phyloP scores from a whole-genome alignment of 2,329 filamentous ascomycete genomes.

The Elsinoe necatrix region DNA sequence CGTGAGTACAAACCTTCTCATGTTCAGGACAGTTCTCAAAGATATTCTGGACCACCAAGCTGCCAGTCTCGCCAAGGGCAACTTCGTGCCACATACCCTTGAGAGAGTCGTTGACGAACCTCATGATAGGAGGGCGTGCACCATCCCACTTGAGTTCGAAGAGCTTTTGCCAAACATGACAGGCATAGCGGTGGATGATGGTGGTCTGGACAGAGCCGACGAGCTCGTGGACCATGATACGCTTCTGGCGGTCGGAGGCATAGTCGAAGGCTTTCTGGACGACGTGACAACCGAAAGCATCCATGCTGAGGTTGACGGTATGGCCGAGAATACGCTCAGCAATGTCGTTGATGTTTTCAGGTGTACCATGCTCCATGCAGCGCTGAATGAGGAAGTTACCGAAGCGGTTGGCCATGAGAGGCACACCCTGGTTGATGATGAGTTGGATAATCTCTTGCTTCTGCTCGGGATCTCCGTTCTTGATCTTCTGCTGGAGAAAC shows the following conservation, averaged over 20 bases:
- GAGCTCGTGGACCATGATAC: conserved; percentile 96
- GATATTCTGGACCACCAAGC: conserved; percentile 96
- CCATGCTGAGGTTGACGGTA: conserved; percentile 91
- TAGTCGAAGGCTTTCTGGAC: conserved; percentile 98
- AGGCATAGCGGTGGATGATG: conserved; percentile 96
- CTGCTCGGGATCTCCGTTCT: conserved; percentile 87
- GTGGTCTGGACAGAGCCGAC: conserved; percentile 93
- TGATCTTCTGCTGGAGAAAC: conserved; percentile 97
- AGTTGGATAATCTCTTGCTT: conserved; percentile 96
- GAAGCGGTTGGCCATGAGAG: conserved; percentile 96
- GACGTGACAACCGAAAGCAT: conserved; percentile 95
- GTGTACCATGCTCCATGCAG: conserved; percentile 95
- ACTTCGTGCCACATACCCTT: conserved; percentile 98
- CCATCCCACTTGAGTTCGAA: conserved; percentile 96
- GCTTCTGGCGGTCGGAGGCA: conserved; percentile 95
- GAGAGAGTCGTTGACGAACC: conserved; percentile 90
- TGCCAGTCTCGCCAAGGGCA: conserved; percentile 91
- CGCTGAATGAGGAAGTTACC: conserved; percentile 97
- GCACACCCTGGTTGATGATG: conserved; percentile 89
- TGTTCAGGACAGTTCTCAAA: conserved; percentile 99
- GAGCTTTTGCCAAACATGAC: conserved; percentile 98
- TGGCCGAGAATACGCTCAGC: conserved; percentile 90
- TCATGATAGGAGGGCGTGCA: conserved; percentile 95
- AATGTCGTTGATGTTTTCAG: conserved; percentile 90
- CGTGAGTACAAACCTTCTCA: conserved; percentile 64